Evolutionary conservation across 768 basidiomycete genomes (phyloP), one percentile per base, ranked within the genome.

Genomic region (Lentinula boryana): DNA sequence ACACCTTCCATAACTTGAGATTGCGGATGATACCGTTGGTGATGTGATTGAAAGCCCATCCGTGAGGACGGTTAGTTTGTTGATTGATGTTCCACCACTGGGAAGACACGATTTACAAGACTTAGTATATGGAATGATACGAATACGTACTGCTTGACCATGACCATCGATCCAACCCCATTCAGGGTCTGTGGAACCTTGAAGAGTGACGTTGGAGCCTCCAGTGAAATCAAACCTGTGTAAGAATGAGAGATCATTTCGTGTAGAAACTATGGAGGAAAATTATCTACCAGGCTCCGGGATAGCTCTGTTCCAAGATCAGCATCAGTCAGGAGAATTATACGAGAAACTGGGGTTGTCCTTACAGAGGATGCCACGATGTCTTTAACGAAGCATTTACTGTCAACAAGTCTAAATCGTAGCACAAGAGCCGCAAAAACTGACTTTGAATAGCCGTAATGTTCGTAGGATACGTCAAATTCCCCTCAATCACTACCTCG

Each of bases 81-180:
- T 83, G 74, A 15, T 71, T 69, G 7, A 76, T 73, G 64, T 84
- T 77, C 83, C 85, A 85, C 84, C 85, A 86, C 83, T 85, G 56
- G 4, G 46, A 38, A 18, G 16, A 56, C n/a, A 13, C 21, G 23
- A 56, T 6, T 38, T 15, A 55, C 33, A 9, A 38, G 3, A 55
- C 10, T 32, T 13, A 55, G 53, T n/a, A 13, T 35, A 35, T 23
- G 53, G 31, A 38, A 16, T 18, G 38, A 1, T 2, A 56, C 18
- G 32, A 13, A 16, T 38, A 68, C 72, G 54, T 60, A 80, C 81
- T 35, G 75, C 75, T 71, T 85, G 83, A 1, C 85, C 85, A 55
- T 86, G 80, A 1, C 74, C 81, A 63, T 86, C 80, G 0, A 87
- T 77, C 84, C 84, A 87, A n/a, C 85, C 85, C 82, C 82, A 83